phyloP scores from a whole-genome alignment of 306 rosid species.

The Trichosanthes truncata region DNA sequence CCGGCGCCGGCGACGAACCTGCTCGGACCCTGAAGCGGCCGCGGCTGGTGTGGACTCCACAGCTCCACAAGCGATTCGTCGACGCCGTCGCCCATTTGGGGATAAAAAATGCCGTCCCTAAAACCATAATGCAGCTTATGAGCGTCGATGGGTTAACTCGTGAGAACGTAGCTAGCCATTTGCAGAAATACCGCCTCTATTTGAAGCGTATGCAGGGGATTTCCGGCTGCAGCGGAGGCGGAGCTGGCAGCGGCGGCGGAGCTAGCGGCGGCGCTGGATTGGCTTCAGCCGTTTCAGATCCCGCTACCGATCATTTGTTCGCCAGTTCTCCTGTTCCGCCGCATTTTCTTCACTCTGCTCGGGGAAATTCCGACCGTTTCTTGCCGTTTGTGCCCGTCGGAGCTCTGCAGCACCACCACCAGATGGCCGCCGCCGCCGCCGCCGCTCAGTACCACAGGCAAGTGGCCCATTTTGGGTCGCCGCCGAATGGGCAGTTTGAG shows the following conservation, averaged over 20 bases:
- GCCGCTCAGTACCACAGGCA: slow-evolving; percentile 50
- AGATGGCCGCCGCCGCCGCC: slow-evolving; percentile 29
- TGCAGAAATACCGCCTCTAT: slow-evolving; percentile 90
- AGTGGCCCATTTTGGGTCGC: slow-evolving; percentile 72
- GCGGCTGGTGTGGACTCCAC: slow-evolving; percentile 93
- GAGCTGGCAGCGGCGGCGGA: slow-evolving; percentile 16
- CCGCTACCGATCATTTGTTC: slow-evolving; percentile 80
- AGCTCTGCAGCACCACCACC: slow-evolving; percentile 70
- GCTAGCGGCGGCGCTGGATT: slow-evolving; percentile 25
- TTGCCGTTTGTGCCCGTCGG: slow-evolving; percentile 75
- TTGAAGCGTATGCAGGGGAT: slow-evolving; percentile 92
- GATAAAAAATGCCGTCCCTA: slow-evolving; percentile 91
- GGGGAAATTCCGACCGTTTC: slow-evolving; percentile 66
- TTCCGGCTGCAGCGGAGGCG: slow-evolving; percentile 22
- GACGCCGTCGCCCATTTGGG: slow-evolving; percentile 96
- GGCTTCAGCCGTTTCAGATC: slow-evolving; percentile 26
- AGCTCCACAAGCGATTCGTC: slow-evolving; percentile 87
- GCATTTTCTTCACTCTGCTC: slow-evolving; percentile 64
- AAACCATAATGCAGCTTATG: slow-evolving; percentile 99
- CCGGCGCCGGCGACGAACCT: slow-evolving; percentile 64
- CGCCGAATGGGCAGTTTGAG: slow-evolving; percentile 78
- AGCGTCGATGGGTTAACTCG: slow-evolving; percentile 88
- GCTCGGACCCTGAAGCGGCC: slow-evolving; percentile 89
- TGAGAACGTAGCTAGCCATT: slow-evolving; percentile 92
- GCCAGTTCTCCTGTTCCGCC: slow-evolving; percentile 90